These are phyloP conservation scores for Coprinellus micaceus DNA, from an alignment of 768 basidiomycete genomes.

Conservation along the genomic window DNA sequence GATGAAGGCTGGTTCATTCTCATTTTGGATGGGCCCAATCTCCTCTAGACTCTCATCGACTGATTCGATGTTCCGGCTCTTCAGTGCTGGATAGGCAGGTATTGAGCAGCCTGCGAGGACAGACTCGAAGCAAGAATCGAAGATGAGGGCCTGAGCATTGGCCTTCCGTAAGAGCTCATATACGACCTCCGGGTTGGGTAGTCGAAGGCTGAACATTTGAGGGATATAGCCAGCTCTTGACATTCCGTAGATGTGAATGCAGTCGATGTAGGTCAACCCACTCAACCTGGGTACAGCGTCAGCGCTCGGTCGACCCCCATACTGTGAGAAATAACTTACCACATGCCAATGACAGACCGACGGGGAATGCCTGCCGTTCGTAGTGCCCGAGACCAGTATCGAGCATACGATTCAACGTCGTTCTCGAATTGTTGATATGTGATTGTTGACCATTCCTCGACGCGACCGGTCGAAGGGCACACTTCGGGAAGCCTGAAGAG, in stretches of 20 bases:
- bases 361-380: constrained; percentile 40
- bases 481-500: constrained; percentile 60
- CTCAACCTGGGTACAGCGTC: constrained; percentile 50
- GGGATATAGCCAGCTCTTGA: constrained; percentile 76
- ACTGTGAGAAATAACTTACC: constrained; percentile 44
- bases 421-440: constrained; percentile 60
- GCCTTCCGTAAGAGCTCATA: constrained; percentile 66
- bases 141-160: constrained; percentile 59
- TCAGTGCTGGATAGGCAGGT: constrained; percentile 43
- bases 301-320: constrained; percentile 3
- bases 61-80: constrained; percentile 33
- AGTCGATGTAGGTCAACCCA: constrained; percentile 68
- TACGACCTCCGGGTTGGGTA: constrained; percentile 68
- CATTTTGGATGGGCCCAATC: constrained; percentile 30
- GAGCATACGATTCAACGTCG: constrained; percentile 65
- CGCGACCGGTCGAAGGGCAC: constrained; percentile 37
- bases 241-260: constrained; percentile 70
- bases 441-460: constrained; percentile 56
- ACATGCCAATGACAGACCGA: constrained; percentile 66
- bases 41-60: constrained; percentile 40
- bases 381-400: constrained; percentile 58
- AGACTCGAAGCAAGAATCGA: constrained; percentile 53
- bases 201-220: constrained; percentile 73
- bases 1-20: constrained; percentile 53
- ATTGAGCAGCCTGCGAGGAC: constrained; percentile 45